Conservation (phyloP, 1,284 basidiomycete genomes). For the Malassezia furfur region DNA sequence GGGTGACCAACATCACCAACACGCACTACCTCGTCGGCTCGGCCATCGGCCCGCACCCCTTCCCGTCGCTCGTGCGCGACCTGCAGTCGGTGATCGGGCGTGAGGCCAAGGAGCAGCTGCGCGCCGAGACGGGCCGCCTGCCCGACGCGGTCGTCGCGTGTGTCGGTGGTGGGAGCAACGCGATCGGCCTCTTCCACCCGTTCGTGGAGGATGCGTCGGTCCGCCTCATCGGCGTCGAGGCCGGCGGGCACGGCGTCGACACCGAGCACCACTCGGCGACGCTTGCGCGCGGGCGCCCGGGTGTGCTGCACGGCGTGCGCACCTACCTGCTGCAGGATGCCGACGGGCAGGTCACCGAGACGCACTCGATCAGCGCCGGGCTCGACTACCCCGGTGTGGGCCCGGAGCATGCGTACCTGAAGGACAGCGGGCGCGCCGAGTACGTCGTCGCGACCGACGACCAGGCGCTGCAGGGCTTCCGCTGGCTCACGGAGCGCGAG, state of each 20-base stretch:
- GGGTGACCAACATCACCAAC: constrained; percentile 78
- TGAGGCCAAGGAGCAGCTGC: constrained; percentile 84
- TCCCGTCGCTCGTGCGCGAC: constrained; percentile 96
- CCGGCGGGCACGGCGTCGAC: constrained; percentile 64
- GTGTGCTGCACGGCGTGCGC: constrained; percentile 88
- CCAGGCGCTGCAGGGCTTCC: constrained; percentile 83
- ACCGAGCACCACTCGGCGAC: constrained; percentile 84
- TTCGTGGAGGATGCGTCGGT: constrained; percentile 40
- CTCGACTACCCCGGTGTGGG: constrained; percentile 67
- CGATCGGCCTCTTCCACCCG: constrained; percentile 61
- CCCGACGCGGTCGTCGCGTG: constrained; percentile 93
- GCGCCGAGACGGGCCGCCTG: constrained; percentile 66
- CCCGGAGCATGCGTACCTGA: constrained; percentile 93
- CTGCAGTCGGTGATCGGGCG: constrained; percentile 91
- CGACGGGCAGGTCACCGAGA: constrained; percentile 87
- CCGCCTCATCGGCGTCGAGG: constrained; percentile 43
- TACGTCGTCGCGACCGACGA: constrained; percentile 89
- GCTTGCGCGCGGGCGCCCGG: constrained; percentile 74
- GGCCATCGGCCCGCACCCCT: constrained; percentile 93
- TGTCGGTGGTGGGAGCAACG: constrained; percentile 93
- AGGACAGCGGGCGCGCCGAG: constrained; percentile 83
- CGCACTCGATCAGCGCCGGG: constrained; percentile 92
- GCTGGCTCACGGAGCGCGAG: constrained; percentile 78
- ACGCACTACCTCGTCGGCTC: constrained; percentile 97
- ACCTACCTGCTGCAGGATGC: constrained; percentile 86